These are phyloP conservation scores for Fusarium sp. DNA, from an alignment of 2,329 filamentous ascomycete species.

Conservation along the genomic window DNA sequence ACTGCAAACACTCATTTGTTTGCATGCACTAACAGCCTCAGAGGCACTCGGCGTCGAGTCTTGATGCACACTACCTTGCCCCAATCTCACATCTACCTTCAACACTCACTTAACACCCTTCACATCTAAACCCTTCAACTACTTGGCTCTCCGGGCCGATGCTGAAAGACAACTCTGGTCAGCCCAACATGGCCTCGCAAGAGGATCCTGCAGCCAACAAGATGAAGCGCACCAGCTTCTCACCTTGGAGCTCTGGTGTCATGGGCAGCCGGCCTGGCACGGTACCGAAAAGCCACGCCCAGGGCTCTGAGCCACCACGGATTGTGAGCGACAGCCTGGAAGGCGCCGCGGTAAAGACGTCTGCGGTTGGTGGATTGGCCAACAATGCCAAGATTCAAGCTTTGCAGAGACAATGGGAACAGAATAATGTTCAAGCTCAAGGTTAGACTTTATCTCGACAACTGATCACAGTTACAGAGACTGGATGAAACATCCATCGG, in stretches of 20 bases:
- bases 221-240: slow-evolving; percentile 32
- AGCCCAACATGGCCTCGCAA: slow-evolving; percentile 7
- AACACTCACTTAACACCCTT: background rate
- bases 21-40: background rate
- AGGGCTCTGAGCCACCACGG: slow-evolving; percentile 19
- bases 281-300: background rate
- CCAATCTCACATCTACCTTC: background rate
- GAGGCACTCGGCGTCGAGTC: background rate
- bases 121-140: background rate
- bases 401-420: slow-evolving; percentile 48
- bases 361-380: slow-evolving; percentile 15
- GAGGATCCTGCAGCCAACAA: slow-evolving; percentile 14
- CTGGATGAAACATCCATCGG: background rate
- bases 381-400: slow-evolving; percentile 42
- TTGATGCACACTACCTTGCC: background rate
- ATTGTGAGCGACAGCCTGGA: slow-evolving; percentile 42
- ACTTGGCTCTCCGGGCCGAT: slow-evolving; percentile 2
- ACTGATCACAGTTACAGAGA: background rate
- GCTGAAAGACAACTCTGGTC: slow-evolving; percentile 1
- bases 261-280: slow-evolving; percentile 11
- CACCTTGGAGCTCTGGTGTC: slow-evolving; percentile 30
- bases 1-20: no score
- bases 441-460: background rate
- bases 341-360: slow-evolving; percentile 2
- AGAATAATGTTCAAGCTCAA: slow-evolving; percentile 1